These are phyloP conservation scores for Botrytis squamosa DNA, from an alignment of 2,329 filamentous ascomycete genomes.

Conservation along the genomic window DNA sequence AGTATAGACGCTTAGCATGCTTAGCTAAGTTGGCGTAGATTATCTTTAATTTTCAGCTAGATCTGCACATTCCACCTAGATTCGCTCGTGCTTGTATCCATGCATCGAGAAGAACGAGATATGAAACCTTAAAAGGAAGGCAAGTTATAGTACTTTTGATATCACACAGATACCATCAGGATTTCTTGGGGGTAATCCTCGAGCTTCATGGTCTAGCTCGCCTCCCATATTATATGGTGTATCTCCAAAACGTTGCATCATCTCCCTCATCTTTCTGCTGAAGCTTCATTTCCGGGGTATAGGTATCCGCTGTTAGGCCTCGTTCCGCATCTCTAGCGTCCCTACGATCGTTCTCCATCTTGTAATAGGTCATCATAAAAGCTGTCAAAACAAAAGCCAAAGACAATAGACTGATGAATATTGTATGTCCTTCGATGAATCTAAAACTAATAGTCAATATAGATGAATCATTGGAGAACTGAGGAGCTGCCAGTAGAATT, in stretches of 20 bases:
- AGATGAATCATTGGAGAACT: not conserved
- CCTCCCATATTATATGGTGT: slow-evolving; percentile 45
- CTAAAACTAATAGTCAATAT: slow-evolving; percentile 25
- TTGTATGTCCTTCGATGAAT: slow-evolving; percentile 47
- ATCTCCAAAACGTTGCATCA: slow-evolving; percentile 55
- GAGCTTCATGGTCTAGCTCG: not conserved
- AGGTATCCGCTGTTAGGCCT: slow-evolving; percentile 48
- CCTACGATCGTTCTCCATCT: slow-evolving; percentile 55
- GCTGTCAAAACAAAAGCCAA: slow-evolving; percentile 52
- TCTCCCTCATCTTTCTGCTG: slow-evolving; percentile 56
- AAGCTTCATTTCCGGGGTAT: slow-evolving; percentile 54
- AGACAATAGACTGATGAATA: slow-evolving; percentile 44
- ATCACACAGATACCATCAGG: not conserved
- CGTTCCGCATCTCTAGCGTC: slow-evolving; percentile 42
- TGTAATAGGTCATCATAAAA: slow-evolving; percentile 58
- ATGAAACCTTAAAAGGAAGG: not conserved
- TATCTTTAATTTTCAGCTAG: not conserved
- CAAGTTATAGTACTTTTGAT: not conserved
- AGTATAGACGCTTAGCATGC: not conserved
- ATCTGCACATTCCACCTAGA: not conserved
- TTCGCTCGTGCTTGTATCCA: not conserved
- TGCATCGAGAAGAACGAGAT: not conserved
- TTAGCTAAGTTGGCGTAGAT: not conserved
- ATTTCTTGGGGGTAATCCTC: too few relatives aligned
- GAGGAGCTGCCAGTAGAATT: not conserved